Evolutionary conservation across 106 monocot genomes (phyloP), one percentile per base, ranked within the genome.

Genomic region (Amphibolis antarctica): DNA sequence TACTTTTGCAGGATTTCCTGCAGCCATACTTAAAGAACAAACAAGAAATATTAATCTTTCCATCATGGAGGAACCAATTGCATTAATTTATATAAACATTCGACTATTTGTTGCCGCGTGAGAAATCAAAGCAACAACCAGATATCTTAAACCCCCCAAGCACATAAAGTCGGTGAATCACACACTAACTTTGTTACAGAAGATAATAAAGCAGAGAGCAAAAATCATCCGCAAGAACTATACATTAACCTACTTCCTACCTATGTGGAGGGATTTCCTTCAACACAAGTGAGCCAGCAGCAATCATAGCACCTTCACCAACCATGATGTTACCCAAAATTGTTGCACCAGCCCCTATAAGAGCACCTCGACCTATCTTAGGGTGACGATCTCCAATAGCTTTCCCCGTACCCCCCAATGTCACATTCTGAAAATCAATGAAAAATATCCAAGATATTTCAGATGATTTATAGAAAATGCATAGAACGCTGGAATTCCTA

Each of bases 321-420:
- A 92, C 81, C 42, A 28, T 54, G 57, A 92, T 88, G 43, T 88
- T 88, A 11, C 88, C 92, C 47, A 92, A 84, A 63, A 88, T 76
- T 28, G 84, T 92, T 26, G 84, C 92, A 80, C 92, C 87, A 68
- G 92, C 92, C 45, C 92, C 88, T 52, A 92, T 80, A 66, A 92
- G 82, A 75, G 92, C 92, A 61, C 92, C 92, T 65, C 79, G 80
- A 53, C 82, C 81, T 26, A 92, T 88, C 71, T 92, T 88, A 62
- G 92, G 92, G 65, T 92, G 92, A 24, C 92, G 76, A 53, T 92
- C 87, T 71, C 92, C 88, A 75, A 75, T 46, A 70, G 82, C 80
- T 36, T 92, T 92, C 20, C 92, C 92, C 42, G 92, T 92, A 3
- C 92, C 92, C 58, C 92, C 92, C 53, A 92, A 71, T 44, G 92